A percentile compares a stretch with the other conserved stretches of the same genome.
Evolutionary conservation across 2,329 filamentous ascomycete species (phyloP).

Genomic region (Ambrosiella beaveri): DNA sequence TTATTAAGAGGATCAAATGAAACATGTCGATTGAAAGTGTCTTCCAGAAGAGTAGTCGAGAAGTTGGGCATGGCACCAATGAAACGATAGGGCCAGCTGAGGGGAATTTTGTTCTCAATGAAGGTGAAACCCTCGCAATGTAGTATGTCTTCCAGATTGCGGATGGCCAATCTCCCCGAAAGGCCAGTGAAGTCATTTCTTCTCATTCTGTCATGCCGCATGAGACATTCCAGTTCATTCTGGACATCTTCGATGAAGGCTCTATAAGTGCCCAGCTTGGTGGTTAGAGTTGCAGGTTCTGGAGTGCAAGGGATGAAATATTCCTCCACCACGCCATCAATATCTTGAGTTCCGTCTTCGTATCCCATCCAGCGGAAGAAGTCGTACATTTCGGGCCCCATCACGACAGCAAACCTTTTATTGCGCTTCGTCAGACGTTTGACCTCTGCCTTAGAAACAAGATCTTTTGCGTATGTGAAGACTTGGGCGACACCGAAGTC

Average conservation of each 20-base stretch:
- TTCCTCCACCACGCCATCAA: slow-evolving; percentile 25
- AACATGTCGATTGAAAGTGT: slow-evolving; percentile 12
- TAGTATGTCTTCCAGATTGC: slow-evolving; percentile 18
- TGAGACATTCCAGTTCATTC: slow-evolving; percentile 30
- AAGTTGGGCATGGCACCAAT: slow-evolving; percentile 23
- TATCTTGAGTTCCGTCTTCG: slow-evolving; percentile 22
- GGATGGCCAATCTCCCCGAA: slow-evolving; percentile 15
- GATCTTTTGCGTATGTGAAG: slow-evolving; percentile 34
- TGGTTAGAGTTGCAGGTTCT: slow-evolving; percentile 16
- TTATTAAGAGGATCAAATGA: slow-evolving; percentile 8
- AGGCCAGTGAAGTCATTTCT: slow-evolving; percentile 20
- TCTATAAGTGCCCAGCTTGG: slow-evolving; percentile 25
- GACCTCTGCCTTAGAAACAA: slow-evolving; percentile 23
- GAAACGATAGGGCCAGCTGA: slow-evolving; percentile 14
- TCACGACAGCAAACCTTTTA: slow-evolving; percentile 37
- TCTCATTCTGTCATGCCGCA: slow-evolving; percentile 15
- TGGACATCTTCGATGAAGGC: slow-evolving; percentile 33
- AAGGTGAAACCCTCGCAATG: slow-evolving; percentile 19
- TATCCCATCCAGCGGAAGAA: slow-evolving; percentile 35
- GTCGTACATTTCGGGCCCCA: slow-evolving; percentile 31
- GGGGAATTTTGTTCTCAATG: slow-evolving; percentile 8
- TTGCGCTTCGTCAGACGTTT: slow-evolving; percentile 38
- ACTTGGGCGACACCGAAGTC: slow-evolving; percentile 28
- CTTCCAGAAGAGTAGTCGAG: slow-evolving; percentile 13
- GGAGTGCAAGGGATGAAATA: slow-evolving; percentile 22